Conservation (phyloP, 2,329 filamentous ascomycete species). For the Diplodia sapinea region DNA sequence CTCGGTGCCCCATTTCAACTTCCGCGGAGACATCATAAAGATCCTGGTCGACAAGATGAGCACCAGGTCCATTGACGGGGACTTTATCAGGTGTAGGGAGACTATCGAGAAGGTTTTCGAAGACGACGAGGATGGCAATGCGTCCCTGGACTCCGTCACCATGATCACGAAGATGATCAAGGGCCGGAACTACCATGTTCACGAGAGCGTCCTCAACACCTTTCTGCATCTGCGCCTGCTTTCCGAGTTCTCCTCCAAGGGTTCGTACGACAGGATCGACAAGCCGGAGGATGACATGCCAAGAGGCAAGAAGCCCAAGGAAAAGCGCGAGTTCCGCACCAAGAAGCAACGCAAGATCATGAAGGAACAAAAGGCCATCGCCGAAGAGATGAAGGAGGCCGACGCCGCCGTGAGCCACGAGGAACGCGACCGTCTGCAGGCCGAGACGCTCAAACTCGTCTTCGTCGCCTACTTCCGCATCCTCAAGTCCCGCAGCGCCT, state of each 20-base stretch:
- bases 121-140: conserved; percentile 87
- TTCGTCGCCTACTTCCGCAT: conserved; percentile 96
- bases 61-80: conserved; percentile 70
- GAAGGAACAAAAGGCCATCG: conserved; percentile 84
- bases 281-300: conserved; percentile 47
- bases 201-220: conserved; percentile 86
- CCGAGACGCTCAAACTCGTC: conserved; percentile 93
- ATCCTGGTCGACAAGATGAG: conserved; percentile 86
- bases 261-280: conserved; percentile 78
- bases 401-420: conserved; percentile 91
- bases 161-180: conserved; percentile 96
- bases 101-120: conserved; percentile 82
- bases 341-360: conserved; percentile 83
- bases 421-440: conserved; percentile 90
- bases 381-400: conserved; percentile 91
- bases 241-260: conserved; percentile 85
- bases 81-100: conserved; percentile 77
- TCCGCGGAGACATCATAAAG: conserved; percentile 83
- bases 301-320: conserved; percentile 66
- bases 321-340: conserved; percentile 83
- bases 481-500: conserved; percentile 78
- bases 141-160: conserved; percentile 83
- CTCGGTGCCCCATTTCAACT: conserved; percentile 95
- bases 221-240: conserved; percentile 89
- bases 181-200: conserved; percentile 77